Percentiles rank a stretch among this genome's conserved stretches.
phyloP scores from a whole-genome alignment of 1,284 basidiomycete genomes.

The Porogramme epimiltina region DNA sequence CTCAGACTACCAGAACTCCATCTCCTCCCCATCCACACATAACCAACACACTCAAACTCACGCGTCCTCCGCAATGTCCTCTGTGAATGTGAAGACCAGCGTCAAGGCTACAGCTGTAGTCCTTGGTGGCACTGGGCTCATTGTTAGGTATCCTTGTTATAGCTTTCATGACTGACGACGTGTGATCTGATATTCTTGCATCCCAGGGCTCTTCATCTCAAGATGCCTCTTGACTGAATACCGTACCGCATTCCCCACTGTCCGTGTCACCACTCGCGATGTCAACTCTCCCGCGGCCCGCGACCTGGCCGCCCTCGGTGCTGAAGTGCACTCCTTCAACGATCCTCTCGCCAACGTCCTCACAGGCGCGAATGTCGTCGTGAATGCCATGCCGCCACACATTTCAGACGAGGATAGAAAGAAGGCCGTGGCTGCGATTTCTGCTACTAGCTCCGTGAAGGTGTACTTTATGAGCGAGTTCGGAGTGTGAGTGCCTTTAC shows the following conservation, averaged over 20 bases:
- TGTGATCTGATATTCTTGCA: too few relatives aligned
- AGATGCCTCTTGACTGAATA: slow-evolving; percentile 3
- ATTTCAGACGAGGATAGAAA: slow-evolving; percentile 15
- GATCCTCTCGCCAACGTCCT: slow-evolving; percentile 20
- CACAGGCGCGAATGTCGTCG: slow-evolving; percentile 25
- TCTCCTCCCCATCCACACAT: too few relatives aligned
- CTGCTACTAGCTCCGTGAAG: slow-evolving; percentile 18
- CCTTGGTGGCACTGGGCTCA: neutral
- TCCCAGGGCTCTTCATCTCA: too few relatives aligned
- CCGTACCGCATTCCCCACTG: slow-evolving; percentile 1
- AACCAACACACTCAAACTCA: too few relatives aligned
- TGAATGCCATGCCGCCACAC: slow-evolving; percentile 15
- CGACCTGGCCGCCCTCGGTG: slow-evolving; percentile 22
- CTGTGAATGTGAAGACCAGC: neutral
- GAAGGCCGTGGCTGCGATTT: slow-evolving; percentile 19
- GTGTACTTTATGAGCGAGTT: slow-evolving; percentile 32
- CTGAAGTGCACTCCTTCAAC: slow-evolving; percentile 19
- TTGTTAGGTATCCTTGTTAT: neutral
- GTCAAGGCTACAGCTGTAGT: neutral
- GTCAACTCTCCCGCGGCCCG: slow-evolving; percentile 18
- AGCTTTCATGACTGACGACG: too few relatives aligned
- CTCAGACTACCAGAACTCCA: too few relatives aligned
- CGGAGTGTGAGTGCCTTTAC: slow-evolving; percentile 23
- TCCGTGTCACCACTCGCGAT: slow-evolving; percentile 16
- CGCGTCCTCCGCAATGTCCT: neutral